phyloP scores from a whole-genome alignment of 768 basidiomycete species.

The Rhodotorula graminis region DNA sequence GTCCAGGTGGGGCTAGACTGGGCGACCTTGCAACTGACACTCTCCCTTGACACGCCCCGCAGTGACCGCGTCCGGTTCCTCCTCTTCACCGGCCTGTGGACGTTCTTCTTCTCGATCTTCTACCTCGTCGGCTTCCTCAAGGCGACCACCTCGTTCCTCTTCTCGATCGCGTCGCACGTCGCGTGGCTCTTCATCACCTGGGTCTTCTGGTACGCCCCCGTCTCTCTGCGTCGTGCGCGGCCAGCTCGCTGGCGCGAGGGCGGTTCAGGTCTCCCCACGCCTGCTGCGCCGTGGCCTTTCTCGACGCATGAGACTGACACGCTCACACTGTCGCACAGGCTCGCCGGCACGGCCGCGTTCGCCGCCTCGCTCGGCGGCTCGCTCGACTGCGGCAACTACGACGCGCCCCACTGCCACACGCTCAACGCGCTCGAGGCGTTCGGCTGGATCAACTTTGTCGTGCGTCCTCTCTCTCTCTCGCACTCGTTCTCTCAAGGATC shows the following conservation, averaged over 20 bases:
- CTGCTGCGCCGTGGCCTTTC: no score
- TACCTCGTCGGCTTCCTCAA: slow-evolving; percentile 38
- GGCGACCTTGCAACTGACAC: no score
- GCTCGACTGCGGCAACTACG: slow-evolving; percentile 20
- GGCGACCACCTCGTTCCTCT: slow-evolving; percentile 38
- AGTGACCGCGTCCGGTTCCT: slow-evolving; percentile 31
- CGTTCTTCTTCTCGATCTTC: slow-evolving; percentile 33
- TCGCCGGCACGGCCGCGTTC: slow-evolving; percentile 40
- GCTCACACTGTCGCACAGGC: slow-evolving; percentile 1
- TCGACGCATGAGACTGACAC: no score
- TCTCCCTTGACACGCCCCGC: neutral
- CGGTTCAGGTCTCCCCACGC: no score
- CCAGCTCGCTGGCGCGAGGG: no score
- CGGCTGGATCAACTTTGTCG: slow-evolving; percentile 41
- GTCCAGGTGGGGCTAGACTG: no score
- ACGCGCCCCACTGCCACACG: slow-evolving; percentile 32
- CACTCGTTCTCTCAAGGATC: neutral
- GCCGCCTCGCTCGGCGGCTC: slow-evolving; percentile 26
- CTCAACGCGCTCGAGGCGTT: slow-evolving; percentile 40
- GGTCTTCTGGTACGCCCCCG: slow-evolving; percentile 40
- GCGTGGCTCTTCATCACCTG: slow-evolving; percentile 40
- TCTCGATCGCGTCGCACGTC: slow-evolving; percentile 40
- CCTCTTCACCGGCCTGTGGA: slow-evolving; percentile 38
- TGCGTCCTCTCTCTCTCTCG: neutral
- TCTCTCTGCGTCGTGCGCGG: no score